Base-by-base conservation (phyloP, 2,329 filamentous ascomycete genomes). In the Decorospora gaudefroyi region DNA sequence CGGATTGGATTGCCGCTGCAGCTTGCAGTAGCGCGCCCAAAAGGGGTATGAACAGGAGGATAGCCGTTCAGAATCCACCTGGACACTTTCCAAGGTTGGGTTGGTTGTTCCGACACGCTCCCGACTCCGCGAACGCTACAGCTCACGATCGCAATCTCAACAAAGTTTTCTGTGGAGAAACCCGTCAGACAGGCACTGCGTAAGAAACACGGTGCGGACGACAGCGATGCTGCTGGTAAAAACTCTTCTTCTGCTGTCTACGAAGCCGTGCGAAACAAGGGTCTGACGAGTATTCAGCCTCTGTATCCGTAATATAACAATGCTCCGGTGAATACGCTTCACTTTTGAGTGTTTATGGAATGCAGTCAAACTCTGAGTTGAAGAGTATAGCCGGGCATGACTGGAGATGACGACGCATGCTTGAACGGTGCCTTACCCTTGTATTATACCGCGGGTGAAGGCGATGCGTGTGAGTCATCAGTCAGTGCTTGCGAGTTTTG, bases 51-150 rank as follows among this genome's bases (percentile, higher is more conserved):
- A 44, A n/a, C n/a, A n/a, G n/a, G n/a, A n/a, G 45, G 41, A 61
- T 59, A 59, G 33, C 49, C 59, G 59, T 63, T 65, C 54, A 56
- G 36, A 49, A 41, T 48, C 59, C 61, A 63, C 64, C 51, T 38
- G n/a, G n/a, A n/a, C n/a, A n/a, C n/a, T n/a, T n/a, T n/a, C n/a
- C n/a, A n/a, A n/a, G n/a, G n/a, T n/a, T n/a, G n/a, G n/a, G n/a
- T n/a, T n/a, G n/a, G n/a, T n/a, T n/a, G n/a, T n/a, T n/a, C n/a
- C n/a, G n/a, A n/a, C n/a, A n/a, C n/a, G n/a, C n/a, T 66, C 64
- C 67, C 65, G 62, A 55, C 64, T 70, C 67, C 67, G 67, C 68
- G 65, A 63, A 67, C 51, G 66, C 64, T 59, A 57, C 59, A 59
- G 46, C 53, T 55, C 52, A 55, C 45, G 27, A 57, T 54, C 29